Conservation (phyloP, 345 rosid species). For the Dipteronia sinensis region DNA sequence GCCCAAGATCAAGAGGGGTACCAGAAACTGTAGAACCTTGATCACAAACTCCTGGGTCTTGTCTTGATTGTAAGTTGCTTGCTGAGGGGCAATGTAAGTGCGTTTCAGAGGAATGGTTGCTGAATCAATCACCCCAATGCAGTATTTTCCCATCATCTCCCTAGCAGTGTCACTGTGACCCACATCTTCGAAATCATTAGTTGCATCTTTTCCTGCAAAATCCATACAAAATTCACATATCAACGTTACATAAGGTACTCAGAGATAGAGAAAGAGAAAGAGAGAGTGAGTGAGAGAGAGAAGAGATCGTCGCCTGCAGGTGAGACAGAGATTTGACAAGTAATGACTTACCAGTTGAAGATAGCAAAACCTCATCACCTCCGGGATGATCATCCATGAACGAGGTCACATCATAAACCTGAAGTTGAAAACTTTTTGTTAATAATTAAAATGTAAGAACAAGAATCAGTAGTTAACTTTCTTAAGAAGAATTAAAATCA, state of each 20-base stretch:
- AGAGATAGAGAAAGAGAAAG: background rate
- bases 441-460: background rate
- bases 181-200: slow-evolving; percentile 88
- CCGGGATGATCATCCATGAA: slow-evolving; percentile 99
- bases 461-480: background rate
- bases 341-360: slow-evolving; percentile 67
- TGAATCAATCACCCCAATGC: slow-evolving; percentile 72
- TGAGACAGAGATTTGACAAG: background rate
- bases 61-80: slow-evolving; percentile 48
- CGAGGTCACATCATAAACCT: slow-evolving; percentile 95
- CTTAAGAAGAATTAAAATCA: background rate
- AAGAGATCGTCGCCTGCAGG: no score
- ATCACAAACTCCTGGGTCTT: slow-evolving; percentile 65
- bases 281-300: background rate
- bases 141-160: slow-evolving; percentile 73
- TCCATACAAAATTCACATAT: background rate
- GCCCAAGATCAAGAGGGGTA: slow-evolving; percentile 85
- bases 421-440: background rate
- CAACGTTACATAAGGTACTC: background rate
- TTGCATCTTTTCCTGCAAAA: slow-evolving; percentile 81
- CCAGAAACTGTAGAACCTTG: slow-evolving; percentile 85
- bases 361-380: slow-evolving; percentile 92
- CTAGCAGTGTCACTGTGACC: slow-evolving; percentile 96
- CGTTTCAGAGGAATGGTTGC: slow-evolving; percentile 62
- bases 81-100: slow-evolving; percentile 50